These are phyloP conservation scores for Pseudogymnoascus sp. DNA, from an alignment of 2,329 filamentous ascomycete species.

Conservation along the genomic window DNA sequence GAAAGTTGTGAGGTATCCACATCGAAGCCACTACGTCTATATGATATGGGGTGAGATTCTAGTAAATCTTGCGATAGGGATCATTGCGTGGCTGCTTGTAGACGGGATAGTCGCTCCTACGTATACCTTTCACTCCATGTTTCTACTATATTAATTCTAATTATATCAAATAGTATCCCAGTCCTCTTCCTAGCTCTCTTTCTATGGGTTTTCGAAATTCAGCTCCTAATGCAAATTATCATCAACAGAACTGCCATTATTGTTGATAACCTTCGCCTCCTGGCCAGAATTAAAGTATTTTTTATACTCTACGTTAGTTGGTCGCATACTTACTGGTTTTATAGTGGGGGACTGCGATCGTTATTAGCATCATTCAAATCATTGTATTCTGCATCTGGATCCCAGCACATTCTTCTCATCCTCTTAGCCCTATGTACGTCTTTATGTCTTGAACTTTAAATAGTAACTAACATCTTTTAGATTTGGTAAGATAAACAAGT, in stretches of 20 bases:
- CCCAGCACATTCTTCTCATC: constrained; percentile 31
- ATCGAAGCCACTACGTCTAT: constrained; percentile 29
- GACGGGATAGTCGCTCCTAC: constrained; percentile 27
- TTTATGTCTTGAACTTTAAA: constrained; percentile 40
- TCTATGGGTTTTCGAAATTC: constrained; percentile 39
- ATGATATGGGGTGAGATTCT: constrained; percentile 38
- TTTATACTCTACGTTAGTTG: constrained; percentile 31
- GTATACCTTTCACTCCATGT: constrained; percentile 16
- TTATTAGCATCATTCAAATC: constrained; percentile 42
- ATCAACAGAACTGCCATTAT: constrained; percentile 45
- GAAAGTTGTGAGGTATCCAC: constrained; percentile 11
- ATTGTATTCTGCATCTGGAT: constrained; percentile 46
- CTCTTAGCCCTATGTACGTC: constrained; percentile 37
- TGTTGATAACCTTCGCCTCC: constrained; percentile 18
- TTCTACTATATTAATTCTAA: constrained; percentile 4
- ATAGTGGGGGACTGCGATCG: constrained; percentile 21
- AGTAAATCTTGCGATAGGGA: constrained; percentile 32
- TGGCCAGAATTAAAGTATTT: constrained; percentile 11
- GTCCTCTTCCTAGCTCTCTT: constrained; percentile 16
- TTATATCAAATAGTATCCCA: not conserved
- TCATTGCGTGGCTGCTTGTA: constrained; percentile 34
- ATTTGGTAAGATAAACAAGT: constrained; percentile 24
- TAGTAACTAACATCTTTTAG: constrained; percentile 43
- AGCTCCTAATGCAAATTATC: constrained; percentile 45
- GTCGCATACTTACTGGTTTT: constrained; percentile 30